A percentile compares a stretch with the other conserved stretches of the same genome.
phyloP scores from a whole-genome alignment of 2,329 filamentous ascomycete species.

The Blastomyces percursus region DNA sequence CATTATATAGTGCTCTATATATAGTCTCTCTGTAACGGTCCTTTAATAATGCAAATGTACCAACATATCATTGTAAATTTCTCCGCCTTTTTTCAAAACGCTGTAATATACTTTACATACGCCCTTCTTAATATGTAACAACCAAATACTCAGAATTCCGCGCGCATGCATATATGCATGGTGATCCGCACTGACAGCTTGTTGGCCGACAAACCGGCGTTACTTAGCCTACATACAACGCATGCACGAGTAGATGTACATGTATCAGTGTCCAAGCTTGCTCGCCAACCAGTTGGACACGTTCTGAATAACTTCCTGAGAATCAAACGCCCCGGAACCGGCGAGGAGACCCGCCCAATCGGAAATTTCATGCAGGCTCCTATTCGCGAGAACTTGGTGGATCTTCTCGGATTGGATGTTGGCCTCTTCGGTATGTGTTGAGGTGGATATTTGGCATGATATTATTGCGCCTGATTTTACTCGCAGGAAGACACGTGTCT shows the following conservation, averaged over 20 bases:
- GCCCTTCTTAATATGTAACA: neutral
- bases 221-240: neutral
- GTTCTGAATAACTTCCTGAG: slow-evolving; percentile 6
- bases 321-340: slow-evolving; percentile 7
- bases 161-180: neutral
- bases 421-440: slow-evolving; percentile 23
- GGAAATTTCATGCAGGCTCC: slow-evolving; percentile 41
- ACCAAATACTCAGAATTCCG: slow-evolving; percentile 1
- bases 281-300: slow-evolving; percentile 18
- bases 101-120: neutral
- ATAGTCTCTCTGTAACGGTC: neutral
- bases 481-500: slow-evolving; percentile 35
- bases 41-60: neutral
- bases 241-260: neutral
- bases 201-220: neutral
- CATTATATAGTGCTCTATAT: neutral
- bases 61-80: neutral
- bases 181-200: slow-evolving; percentile 2
- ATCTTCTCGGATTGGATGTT: slow-evolving; percentile 25
- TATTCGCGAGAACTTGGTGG: slow-evolving; percentile 27
- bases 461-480: slow-evolving; percentile 32
- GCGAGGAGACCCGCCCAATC: slow-evolving; percentile 25
- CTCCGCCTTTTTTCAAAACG: neutral
- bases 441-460: slow-evolving; percentile 31
- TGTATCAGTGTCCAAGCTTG: slow-evolving; percentile 15